Evolutionary conservation across 345 rosid genomes (phyloP).

Genomic region (Gossypium arboreum): DNA sequence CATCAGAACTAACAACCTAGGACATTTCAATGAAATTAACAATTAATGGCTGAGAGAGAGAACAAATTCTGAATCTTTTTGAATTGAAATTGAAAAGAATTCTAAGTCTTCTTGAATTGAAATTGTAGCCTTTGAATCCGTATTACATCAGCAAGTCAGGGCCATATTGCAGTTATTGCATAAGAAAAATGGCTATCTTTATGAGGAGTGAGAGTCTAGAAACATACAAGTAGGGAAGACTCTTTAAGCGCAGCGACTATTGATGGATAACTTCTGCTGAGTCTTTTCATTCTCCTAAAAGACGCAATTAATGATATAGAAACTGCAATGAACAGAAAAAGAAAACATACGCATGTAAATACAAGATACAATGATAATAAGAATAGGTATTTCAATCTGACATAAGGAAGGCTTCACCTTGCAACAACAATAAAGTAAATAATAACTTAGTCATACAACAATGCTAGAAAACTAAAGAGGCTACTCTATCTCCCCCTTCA

Average conservation of each 20-base stretch:
- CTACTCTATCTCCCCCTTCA: neutral
- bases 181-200: neutral
- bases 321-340: slow-evolving; percentile 46
- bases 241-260: slow-evolving; percentile 66
- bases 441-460: neutral
- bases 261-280: slow-evolving; percentile 46
- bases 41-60: slow-evolving; percentile 2
- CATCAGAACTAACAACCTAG: slow-evolving; percentile 72
- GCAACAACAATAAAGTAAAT: neutral
- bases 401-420: neutral
- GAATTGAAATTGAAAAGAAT: neutral
- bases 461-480: neutral
- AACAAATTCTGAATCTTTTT: neutral
- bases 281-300: slow-evolving; percentile 77
- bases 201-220: neutral
- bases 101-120: neutral
- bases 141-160: neutral
- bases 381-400: neutral
- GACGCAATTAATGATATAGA: slow-evolving; percentile 66
- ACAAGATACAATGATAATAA: neutral
- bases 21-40: slow-evolving; percentile 20
- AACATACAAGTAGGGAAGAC: slow-evolving; percentile 69
- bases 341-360: neutral
- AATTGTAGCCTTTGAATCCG: neutral
- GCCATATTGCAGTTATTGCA: neutral